Evolutionary conservation across 352 stramenopile species (phyloP).

Genomic region (Phytophthora pinifolia): DNA sequence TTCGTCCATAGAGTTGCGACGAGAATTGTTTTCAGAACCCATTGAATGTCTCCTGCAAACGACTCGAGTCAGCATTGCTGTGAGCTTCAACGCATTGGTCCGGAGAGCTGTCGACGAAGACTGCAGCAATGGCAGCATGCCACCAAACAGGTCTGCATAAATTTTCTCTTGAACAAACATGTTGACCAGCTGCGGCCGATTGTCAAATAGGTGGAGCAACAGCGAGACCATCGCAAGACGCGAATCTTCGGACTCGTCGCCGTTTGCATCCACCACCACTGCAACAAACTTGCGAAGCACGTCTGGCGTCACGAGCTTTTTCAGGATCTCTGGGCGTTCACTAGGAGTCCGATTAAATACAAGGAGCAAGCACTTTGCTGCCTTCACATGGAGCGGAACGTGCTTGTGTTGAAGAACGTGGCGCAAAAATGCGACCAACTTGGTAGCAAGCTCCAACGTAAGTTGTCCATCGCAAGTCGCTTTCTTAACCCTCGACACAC

Average conservation of each 20-base stretch:
- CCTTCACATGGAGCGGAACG: conserved; percentile 56
- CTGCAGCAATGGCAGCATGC: conserved; percentile 44
- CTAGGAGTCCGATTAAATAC: conserved; percentile 51
- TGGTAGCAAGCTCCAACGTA: conserved; percentile 41
- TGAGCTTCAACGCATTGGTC: conserved; percentile 54
- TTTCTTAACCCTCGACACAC: conserved; percentile 12
- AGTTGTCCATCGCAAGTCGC: conserved; percentile 26
- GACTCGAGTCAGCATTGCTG: conserved; percentile 49
- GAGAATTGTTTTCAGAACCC: conserved; percentile 5
- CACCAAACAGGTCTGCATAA: conserved; percentile 59
- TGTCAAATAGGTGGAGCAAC: conserved; percentile 71
- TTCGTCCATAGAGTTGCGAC: conserved; percentile 11
- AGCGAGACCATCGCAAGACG: conserved; percentile 63
- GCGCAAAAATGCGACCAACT: conserved; percentile 49
- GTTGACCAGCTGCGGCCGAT: conserved; percentile 45
- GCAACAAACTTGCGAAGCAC: conserved; percentile 57
- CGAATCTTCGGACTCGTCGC: conserved; percentile 68
- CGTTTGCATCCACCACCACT: conserved; percentile 44
- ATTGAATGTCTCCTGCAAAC: conserved; percentile 48
- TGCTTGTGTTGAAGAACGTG: conserved; percentile 59
- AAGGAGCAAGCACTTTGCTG: conserved; percentile 68
- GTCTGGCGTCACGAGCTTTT: conserved; percentile 47
- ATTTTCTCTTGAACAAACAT: conserved; percentile 61
- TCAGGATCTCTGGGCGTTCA: conserved; percentile 32
- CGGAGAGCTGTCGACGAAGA: conserved; percentile 42